Percentiles rank a stretch among this genome's conserved stretches.
These are phyloP conservation scores for Rossbeevera mucosa DNA, from an alignment of 768 basidiomycete species.

Conservation along the genomic window DNA sequence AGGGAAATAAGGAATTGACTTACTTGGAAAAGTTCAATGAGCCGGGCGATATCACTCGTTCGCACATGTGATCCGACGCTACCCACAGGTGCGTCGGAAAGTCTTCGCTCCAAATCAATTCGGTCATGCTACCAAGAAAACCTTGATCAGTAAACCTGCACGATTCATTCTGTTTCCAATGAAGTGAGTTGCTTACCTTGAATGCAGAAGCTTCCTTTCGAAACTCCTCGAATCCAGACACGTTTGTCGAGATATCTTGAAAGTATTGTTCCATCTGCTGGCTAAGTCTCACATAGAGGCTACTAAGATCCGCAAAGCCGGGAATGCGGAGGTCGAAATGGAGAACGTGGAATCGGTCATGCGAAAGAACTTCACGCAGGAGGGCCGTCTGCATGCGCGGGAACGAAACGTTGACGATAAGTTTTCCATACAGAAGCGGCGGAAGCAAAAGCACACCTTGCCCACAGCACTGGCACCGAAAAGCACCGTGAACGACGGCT, in stretches of 20 bases:
- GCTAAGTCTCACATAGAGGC: constrained; percentile 72
- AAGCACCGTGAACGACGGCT: constrained; percentile 75
- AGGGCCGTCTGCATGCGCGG: constrained; percentile 56
- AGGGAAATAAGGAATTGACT: constrained; percentile 2
- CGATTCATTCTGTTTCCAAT: neutral
- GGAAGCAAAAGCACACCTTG: constrained; percentile 46
- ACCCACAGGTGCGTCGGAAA: constrained; percentile 40
- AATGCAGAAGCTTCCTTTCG: constrained; percentile 74
- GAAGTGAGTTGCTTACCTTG: constrained; percentile 45
- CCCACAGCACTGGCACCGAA: constrained; percentile 81
- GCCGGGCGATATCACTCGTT: constrained; percentile 74
- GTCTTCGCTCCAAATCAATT: constrained; percentile 62
- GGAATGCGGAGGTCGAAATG: constrained; percentile 83
- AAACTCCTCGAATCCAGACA: constrained; percentile 66
- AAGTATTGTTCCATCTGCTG: constrained; percentile 82
- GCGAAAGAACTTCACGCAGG: constrained; percentile 69
- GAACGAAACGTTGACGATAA: neutral
- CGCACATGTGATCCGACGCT: constrained; percentile 50
- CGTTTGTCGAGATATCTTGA: constrained; percentile 51
- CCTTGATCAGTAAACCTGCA: constrained; percentile 2
- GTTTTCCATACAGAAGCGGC: neutral
- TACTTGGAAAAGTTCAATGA: constrained; percentile 84
- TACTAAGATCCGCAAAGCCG: constrained; percentile 76
- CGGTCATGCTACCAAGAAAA: constrained; percentile 60
- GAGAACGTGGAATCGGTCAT: constrained; percentile 68